phyloP scores from a whole-genome alignment of 2,329 filamentous ascomycete species.

The Trichoderma koningii region DNA sequence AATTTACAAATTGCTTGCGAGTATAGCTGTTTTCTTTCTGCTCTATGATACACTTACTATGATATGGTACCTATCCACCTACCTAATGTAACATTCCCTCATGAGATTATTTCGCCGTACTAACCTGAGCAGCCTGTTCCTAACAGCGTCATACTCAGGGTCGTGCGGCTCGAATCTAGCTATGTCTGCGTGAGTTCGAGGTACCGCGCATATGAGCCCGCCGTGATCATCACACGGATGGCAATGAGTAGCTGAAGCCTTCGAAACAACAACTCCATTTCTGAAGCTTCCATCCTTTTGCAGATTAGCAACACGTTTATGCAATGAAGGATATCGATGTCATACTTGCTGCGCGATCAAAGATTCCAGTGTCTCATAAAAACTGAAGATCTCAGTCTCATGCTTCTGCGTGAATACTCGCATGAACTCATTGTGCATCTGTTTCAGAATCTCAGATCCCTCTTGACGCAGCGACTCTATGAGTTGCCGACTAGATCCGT shows the following conservation, averaged over 20 bases:
- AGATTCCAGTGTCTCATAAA: constrained; percentile 6
- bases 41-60: too few species aligned
- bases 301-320: not conserved
- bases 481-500: not conserved
- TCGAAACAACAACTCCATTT: not conserved
- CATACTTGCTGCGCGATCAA: not conserved
- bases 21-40: too few species aligned
- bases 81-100: too few species aligned
- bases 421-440: not conserved
- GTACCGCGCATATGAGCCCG: not conserved
- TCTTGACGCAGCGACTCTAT: not conserved
- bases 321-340: not conserved
- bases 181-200: not conserved
- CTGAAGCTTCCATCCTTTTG: not conserved
- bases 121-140: not conserved
- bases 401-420: not conserved
- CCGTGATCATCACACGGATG: not conserved
- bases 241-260: not conserved
- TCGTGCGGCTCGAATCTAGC: not conserved
- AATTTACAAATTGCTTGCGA: too few species aligned
- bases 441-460: not conserved
- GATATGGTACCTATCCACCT: too few species aligned
- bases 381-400: not conserved
- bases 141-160: not conserved
- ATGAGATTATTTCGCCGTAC: not conserved